A percentile compares a stretch with the other conserved stretches of the same genome.
Conservation (phyloP, 2,329 filamentous ascomycete genomes). For the Diaporthe velutina region DNA sequence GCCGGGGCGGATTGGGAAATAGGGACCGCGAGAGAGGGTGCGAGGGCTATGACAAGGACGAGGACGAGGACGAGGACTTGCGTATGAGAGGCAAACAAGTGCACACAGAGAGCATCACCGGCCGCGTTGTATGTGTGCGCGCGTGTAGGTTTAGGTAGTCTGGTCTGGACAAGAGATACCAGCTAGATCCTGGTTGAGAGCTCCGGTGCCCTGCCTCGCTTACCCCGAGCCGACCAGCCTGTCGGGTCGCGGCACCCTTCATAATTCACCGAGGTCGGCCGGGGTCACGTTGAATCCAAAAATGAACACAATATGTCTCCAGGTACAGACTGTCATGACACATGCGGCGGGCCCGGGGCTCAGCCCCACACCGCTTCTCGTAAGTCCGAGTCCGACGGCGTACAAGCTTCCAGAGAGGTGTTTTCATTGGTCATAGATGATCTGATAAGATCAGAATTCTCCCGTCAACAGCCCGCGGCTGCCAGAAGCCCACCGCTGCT, state of each 20-base stretch:
- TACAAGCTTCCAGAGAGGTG: background rate
- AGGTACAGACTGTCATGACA: conserved; percentile 23
- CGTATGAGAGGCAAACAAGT: background rate
- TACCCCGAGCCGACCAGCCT: conserved; percentile 7
- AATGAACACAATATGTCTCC: background rate
- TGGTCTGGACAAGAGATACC: background rate
- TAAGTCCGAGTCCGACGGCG: conserved; percentile 26
- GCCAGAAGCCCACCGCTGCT: no score
- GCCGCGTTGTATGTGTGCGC: background rate
- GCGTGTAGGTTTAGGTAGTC: no score
- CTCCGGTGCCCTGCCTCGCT: conserved; percentile 3
- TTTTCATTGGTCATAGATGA: no score
- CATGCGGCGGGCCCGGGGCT: background rate
- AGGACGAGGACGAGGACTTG: background rate
- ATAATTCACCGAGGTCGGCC: conserved; percentile 20
- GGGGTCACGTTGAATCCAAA: background rate
- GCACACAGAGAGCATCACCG: background rate
- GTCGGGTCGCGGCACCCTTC: background rate
- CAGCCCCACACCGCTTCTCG: conserved; percentile 4
- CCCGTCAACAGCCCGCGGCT: no score
- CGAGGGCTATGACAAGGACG: background rate
- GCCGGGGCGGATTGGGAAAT: background rate
- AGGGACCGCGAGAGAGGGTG: background rate
- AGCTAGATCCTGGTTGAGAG: background rate
- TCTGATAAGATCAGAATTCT: no score